Conservation (phyloP, 768 basidiomycete species). For the Chlorophyllum brunneum region DNA sequence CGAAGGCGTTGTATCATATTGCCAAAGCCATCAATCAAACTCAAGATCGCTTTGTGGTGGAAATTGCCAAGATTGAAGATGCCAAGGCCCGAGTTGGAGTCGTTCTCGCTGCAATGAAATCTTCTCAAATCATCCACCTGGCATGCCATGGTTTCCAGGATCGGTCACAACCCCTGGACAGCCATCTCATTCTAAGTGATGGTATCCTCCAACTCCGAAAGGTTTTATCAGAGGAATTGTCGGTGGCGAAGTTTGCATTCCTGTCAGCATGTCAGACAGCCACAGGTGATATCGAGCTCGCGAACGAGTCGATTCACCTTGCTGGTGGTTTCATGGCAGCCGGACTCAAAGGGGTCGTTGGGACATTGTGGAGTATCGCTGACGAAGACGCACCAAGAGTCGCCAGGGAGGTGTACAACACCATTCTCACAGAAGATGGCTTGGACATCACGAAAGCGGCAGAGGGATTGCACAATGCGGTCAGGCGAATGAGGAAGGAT, state of each 20-base stretch:
- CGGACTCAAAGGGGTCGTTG: slow-evolving; percentile 30
- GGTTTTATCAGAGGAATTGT: slow-evolving; percentile 21
- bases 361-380: slow-evolving; percentile 40
- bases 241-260: slow-evolving; percentile 32
- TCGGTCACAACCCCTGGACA: slow-evolving; percentile 13
- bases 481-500: neutral
- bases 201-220: slow-evolving; percentile 17
- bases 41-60: neutral
- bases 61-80: neutral
- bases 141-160: slow-evolving; percentile 17
- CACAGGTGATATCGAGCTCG: slow-evolving; percentile 22
- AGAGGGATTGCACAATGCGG: neutral
- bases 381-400: slow-evolving; percentile 33
- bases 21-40: neutral
- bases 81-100: neutral
- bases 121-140: slow-evolving; percentile 11
- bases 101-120: neutral
- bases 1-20: neutral
- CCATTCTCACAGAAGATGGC: neutral
- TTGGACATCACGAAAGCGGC: neutral
- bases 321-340: slow-evolving; percentile 38
- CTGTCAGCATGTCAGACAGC: slow-evolving; percentile 46
- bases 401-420: slow-evolving; percentile 19
- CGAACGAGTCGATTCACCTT: slow-evolving; percentile 32
- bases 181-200: slow-evolving; percentile 17